Evolutionary conservation across 306 rosid genomes (phyloP), one percentile per base, ranked within the genome.

Genomic region (Pterocarpus macrocarpus): DNA sequence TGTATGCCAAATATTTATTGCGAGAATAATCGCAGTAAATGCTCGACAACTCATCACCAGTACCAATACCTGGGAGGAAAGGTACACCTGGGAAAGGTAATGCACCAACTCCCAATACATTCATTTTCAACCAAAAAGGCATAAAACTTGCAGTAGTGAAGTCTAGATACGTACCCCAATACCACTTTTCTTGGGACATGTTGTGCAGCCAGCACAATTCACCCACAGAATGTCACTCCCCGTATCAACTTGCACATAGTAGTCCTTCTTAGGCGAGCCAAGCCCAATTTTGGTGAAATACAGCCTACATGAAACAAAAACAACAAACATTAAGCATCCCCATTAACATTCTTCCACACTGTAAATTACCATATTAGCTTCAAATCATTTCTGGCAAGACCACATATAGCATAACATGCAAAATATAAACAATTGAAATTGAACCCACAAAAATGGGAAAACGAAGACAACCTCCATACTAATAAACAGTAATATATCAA

Each of bases 221-320:
- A 96, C 92, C 99, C 99, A 96, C 22, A 96, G 85, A 73, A 84
- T 47, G 84, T 94, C 99, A 86, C 99, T 96, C 74, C 99, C 99
- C 11, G 99, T 93, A 66, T 96, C 99, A 78, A 96, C 98, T 82
- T 96, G 99, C 71, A 96, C 97, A 78, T 71, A 84, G 87, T 64
- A 96, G 78, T 94, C 90, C 78, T 82, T 86, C 43, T 88, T 15
- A 81, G 99, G 99, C 80, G 94, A 70, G 43, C 99, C 99, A 63
- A 96, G 85, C 82, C 91, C 90, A 41, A 96, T 41, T 90, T 86
- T 92, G 39, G 98, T 87, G 53, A 64, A 91, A 86, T 96, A 96
- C 76, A 96, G 82, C 94, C 99, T 96, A 65, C 80, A 62, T 6
- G 14, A 71, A 74, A 79, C 4, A 17, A 73, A 77, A 38, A 10